Base-by-base conservation (phyloP, 2,329 filamentous ascomycete species). In the Chaetomium sp. region DNA sequence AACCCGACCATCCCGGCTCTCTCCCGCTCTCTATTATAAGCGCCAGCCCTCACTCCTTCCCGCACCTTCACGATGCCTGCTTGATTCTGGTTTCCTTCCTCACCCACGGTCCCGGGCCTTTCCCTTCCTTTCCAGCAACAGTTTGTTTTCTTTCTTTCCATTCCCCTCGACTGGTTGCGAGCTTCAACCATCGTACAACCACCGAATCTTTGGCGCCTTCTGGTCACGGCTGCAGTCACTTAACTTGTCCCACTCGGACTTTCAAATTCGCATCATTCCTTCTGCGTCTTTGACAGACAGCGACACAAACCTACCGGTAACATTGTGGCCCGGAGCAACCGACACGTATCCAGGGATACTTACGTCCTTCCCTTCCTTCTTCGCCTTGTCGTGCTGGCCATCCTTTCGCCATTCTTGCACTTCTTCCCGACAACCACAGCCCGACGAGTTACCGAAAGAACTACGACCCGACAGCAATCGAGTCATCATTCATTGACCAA, bases 231-330 rank as follows among this genome's bases (percentile, higher is more conserved):
- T 61, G 63, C 62, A 60, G 56, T 67, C 68, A 63, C 19, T 6
- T 42, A 4, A 49, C 1, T 68, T 65, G 61, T 65, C 60, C 66
- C 53, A 42, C 57, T 61, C 16, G 63, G 59, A 65, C 51, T 29
- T 60, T 47, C 69, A 71, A 70, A 67, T 62, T 72, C 73, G 73
- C 75, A 78, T 77, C 75, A 78, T 74, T 75, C 75, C 68, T 77
- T 77, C 73, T 74, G 79, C 77, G 78, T 83, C 82, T 83, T 84
- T 83, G 81, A 84, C 71, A 84, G 82, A 83, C 77, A 67, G 77
- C 78, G 51, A 63, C 45, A 60, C 66, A 59, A 59, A 58, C 59
- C 49, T 67, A 63, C 42, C 42, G 42, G 33, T 50, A 59, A 70
- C 65, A 61, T 8, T 45, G 60, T 58, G 58, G 47, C 58, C 59